Base-by-base conservation (phyloP, 2,329 filamentous ascomycete genomes). In the Sporothrix brunneoviolacea region DNA sequence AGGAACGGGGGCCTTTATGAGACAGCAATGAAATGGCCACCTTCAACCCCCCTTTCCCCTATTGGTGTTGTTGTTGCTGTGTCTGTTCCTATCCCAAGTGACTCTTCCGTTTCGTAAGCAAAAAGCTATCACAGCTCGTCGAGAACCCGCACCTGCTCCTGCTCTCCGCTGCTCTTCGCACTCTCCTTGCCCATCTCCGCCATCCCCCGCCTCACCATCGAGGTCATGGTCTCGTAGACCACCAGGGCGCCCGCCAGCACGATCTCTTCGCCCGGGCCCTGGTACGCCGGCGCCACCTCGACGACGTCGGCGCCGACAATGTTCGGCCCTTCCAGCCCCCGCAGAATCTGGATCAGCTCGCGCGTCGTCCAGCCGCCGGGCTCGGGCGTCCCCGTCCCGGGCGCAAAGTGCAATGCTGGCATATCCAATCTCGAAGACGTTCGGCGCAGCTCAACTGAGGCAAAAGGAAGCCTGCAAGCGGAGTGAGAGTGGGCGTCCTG, bases 331-430 rank as follows among this genome's bases (percentile, higher is more conserved):
- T 95, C 90, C 37, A 95, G 78, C 0, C 88, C 89, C 28, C 89
- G 74, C 63, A 95, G 68, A 52, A 95, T 88, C 12, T 86, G 75
- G 56, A 95, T 91, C 59, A 95, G 73, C 71, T 95, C 91, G 46
- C 90, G 75, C 18, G 86, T 94, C 6, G 88, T 93, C 90, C 90
- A 95, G 33, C 90, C 90, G 51, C 91, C 90, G 0, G 89, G 86
- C 70, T 95, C 90, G 0, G 90, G 90, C 0, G 90, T 95, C 1
- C 90, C 91, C 0, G 89, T 95, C 21, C 62, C 62, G 0, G 61
- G 62, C 15, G 64, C 65, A 50, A 68, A 68, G 1, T 64, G 64
- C 21, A 64, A 64, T 54, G 67, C 65, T 19, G 67, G 59, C 41
- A 67, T 65, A 56, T 68, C n/a, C 65, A 43, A 67, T 71, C 54